Base-by-base conservation (phyloP, 2,329 filamentous ascomycete genomes). In the Neospermospora avenae region DNA sequence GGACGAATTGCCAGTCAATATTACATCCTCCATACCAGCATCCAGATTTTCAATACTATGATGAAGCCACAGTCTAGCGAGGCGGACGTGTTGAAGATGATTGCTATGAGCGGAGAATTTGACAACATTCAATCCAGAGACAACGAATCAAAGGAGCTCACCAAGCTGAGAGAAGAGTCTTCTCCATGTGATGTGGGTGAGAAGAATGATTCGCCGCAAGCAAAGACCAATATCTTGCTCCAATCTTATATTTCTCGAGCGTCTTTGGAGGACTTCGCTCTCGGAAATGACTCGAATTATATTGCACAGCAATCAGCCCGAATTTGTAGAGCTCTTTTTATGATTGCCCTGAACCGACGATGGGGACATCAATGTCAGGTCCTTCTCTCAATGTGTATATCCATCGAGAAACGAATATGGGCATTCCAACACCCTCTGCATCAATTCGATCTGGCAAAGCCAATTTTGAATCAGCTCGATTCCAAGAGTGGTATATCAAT, bases 311-410 rank as follows among this genome's bases (percentile, higher is more conserved):
- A 99, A 73, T 89, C 95, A 11, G 91, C 92, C 1, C 88, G 95
- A 74, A 99, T 99, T 60, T 97, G 93, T 71, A 84, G 96, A 63
- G 91, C 96, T 2, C 77, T 99, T 16, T 99, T 99, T 75, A 96
- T 98, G 91, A 93, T 99, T 69, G 93, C 95, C 1, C 79, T 99
- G 55, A 98, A 98, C 74, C 84, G 95, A 61, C 85, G 91, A 67
- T 99, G 95, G 95, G 95, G 96, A 0, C 89, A 96, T 68, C 92
- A 98, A 74, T 99, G 96, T 67, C 81, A 96, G 41, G 92, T 98
- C 0, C 78, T 99, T 34, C 78, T 99, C 45, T 96, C 91, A 0
- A 80, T 99, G 65, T 96, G 93, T 74, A 98, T 98, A 76, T 96
- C 95, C 0, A 97, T 99, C 58, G 96, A 99, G 76, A 96, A 92